A percentile compares a stretch with the other conserved stretches of the same genome.
Conservation (phyloP, 2,329 filamentous ascomycete species). For the Claviceps quebecensis region DNA sequence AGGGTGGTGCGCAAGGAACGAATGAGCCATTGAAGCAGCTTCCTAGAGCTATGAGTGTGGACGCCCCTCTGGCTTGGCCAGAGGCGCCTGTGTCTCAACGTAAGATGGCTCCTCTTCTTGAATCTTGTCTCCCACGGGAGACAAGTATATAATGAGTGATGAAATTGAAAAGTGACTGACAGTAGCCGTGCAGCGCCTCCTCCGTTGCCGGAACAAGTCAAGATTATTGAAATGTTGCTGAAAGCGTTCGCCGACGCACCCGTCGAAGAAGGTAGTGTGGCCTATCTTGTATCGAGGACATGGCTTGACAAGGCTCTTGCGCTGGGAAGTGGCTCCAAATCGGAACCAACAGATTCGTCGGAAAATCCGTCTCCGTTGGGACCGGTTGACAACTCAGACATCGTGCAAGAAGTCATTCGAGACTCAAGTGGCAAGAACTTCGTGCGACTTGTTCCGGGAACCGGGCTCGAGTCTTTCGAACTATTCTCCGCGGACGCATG, state of each 20-base stretch:
- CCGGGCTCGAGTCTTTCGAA: slow-evolving; percentile 58
- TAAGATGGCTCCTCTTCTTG: slow-evolving; percentile 2
- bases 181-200: slow-evolving; percentile 16
- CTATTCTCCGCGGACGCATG: slow-evolving; percentile 69
- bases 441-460: slow-evolving; percentile 57
- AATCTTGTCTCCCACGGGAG: too few species aligned
- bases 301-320: slow-evolving; percentile 68
- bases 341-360: slow-evolving; percentile 44
- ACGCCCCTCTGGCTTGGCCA: slow-evolving; percentile 16
- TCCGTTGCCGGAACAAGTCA: slow-evolving; percentile 48
- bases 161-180: slow-evolving; percentile 2
- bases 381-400: slow-evolving; percentile 75
- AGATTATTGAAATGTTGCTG: slow-evolving; percentile 50
- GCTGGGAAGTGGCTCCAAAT: slow-evolving; percentile 43
- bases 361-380: slow-evolving; percentile 47
- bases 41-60: slow-evolving; percentile 28
- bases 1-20: slow-evolving; percentile 10
- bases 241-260: slow-evolving; percentile 36
- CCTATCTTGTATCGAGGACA: slow-evolving; percentile 61
- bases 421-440: slow-evolving; percentile 42
- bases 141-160: too few species aligned
- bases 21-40: slow-evolving; percentile 11
- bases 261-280: slow-evolving; percentile 56
- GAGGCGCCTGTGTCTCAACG: not conserved
- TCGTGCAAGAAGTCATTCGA: slow-evolving; percentile 49